A percentile compares a stretch with the other conserved stretches of the same genome.
These are phyloP conservation scores for Priceomyces melissophilus DNA, from an alignment of 805 yeast genomes.

Conservation along the genomic window DNA sequence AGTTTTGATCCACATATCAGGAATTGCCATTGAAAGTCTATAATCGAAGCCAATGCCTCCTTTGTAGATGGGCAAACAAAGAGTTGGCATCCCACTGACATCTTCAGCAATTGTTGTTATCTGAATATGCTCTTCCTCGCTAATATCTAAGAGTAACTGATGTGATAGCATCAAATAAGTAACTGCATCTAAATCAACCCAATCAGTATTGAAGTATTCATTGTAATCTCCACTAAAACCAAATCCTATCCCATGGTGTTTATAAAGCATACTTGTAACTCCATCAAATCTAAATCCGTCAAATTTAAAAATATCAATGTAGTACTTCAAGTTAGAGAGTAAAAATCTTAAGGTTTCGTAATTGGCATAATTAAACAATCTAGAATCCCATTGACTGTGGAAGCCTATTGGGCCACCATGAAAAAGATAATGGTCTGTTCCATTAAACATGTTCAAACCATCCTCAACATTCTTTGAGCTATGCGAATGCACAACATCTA, in stretches of 20 bases:
- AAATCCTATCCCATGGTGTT: constrained; percentile 89
- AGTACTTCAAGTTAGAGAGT: constrained; percentile 79
- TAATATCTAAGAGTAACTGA: constrained; percentile 58
- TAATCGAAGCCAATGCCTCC: constrained; percentile 97
- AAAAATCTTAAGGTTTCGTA: constrained; percentile 88
- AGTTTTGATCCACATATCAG: constrained; percentile 98
- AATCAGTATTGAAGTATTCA: constrained; percentile 76
- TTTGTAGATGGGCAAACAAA: constrained; percentile 64
- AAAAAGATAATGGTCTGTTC: constrained; percentile 92
- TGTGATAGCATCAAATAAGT: constrained; percentile 90
- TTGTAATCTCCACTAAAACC: constrained; percentile 90
- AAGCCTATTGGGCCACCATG: constrained; percentile 87
- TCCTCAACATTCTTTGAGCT: constrained; percentile 93
- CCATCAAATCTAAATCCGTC: constrained; percentile 98
- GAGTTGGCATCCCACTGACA: constrained; percentile 95
- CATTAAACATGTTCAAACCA: constrained; percentile 90
- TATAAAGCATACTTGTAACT: constrained; percentile 87
- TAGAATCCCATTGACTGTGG: constrained; percentile 95
- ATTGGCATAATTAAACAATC: constrained; percentile 86
- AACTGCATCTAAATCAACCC: constrained; percentile 85
- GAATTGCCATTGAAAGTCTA: constrained; percentile 93
- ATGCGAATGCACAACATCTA: constrained; percentile 95
- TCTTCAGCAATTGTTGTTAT: constrained; percentile 90
- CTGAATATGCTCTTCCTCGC: constrained; percentile 31
- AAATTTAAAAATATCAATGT: constrained; percentile 75